Evolutionary conservation across 192 early-diverging fungal species (phyloP), one percentile per base, ranked within the genome.

Genomic region (Rhizoclosmatium sp.): DNA sequence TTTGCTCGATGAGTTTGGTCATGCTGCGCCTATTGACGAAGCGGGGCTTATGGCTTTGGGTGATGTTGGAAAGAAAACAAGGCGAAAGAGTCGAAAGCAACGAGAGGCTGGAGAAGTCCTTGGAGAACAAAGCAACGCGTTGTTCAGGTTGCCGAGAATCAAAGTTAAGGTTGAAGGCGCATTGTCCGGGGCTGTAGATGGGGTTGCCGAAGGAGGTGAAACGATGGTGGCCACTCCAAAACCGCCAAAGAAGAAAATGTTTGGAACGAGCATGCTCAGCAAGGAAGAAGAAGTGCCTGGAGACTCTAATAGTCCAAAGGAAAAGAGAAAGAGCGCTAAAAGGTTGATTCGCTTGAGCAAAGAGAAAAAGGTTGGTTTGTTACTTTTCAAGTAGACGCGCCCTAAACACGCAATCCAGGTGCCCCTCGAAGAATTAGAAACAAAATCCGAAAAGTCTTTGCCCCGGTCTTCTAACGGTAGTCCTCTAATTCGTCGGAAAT

Each of bases 401-500:
- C 31, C 31, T 31, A 31, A 31, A 31, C 31, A 31, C 31, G 31
- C 31, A 31, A 31, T 31, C 31, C 31, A 31, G 31, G 31, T 31
- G 31, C 31, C 31, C 31, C 31, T 31, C 31, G 31, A 31, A 31
- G 31, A 31, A 31, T 31, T 31, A 31, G 31, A 31, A 31, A 31
- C 31, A 0, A 31, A 31, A 31, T 31, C 31, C 31, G 31, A 31
- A 31, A 31, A 0, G 31, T 31, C 31, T 31, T 0, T 31, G 5
- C 51, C 51, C 0, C 51, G 5, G 51, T 54, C 51, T 54, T 31
- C 31, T 31, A 31, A 31, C 31, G 31, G 31, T 31, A 31, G 31
- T 31, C 31, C 31, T 39, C 14, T 68, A 47, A 68, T 68, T n/a
- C 66, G 66, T n/a, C 4, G 45, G 45, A 68, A 68, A 21, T 68